phyloP scores from a whole-genome alignment of 2,329 filamentous ascomycete genomes.

The Penicillium oxalicum region DNA sequence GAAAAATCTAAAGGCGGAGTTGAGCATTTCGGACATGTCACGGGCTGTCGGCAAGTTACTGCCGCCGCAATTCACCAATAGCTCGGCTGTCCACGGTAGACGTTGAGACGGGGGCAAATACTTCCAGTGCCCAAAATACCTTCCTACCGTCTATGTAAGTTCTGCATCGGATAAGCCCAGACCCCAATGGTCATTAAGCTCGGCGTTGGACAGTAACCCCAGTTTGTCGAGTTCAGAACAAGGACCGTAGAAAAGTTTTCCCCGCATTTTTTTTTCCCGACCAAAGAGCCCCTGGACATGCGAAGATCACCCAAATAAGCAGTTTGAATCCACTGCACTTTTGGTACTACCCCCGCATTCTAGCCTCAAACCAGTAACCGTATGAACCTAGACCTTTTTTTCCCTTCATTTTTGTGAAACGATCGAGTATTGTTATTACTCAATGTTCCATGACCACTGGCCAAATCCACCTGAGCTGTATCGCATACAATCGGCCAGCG shows the following conservation, averaged over 20 bases:
- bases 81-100: constrained; percentile 1
- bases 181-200: too few species aligned
- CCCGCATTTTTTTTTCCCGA: background rate
- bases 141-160: background rate
- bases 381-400: too few species aligned
- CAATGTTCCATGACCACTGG: background rate
- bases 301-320: too few species aligned
- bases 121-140: background rate
- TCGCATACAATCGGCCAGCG: too few species aligned
- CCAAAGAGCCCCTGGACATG: too few species aligned
- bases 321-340: too few species aligned
- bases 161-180: too few species aligned
- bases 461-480: background rate
- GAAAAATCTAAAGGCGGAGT: constrained; percentile 11
- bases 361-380: background rate
- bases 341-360: background rate
- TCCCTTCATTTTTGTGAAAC: background rate
- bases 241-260: background rate
- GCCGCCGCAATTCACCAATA: background rate
- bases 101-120: too few species aligned
- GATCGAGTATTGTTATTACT: background rate
- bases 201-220: too few species aligned
- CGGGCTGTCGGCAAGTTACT: background rate
- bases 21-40: background rate
- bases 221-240: background rate